A percentile compares a stretch with the other conserved stretches of the same genome.
These are phyloP conservation scores for Xylaria sp. DNA, from an alignment of 2,329 filamentous ascomycete genomes.

Conservation along the genomic window DNA sequence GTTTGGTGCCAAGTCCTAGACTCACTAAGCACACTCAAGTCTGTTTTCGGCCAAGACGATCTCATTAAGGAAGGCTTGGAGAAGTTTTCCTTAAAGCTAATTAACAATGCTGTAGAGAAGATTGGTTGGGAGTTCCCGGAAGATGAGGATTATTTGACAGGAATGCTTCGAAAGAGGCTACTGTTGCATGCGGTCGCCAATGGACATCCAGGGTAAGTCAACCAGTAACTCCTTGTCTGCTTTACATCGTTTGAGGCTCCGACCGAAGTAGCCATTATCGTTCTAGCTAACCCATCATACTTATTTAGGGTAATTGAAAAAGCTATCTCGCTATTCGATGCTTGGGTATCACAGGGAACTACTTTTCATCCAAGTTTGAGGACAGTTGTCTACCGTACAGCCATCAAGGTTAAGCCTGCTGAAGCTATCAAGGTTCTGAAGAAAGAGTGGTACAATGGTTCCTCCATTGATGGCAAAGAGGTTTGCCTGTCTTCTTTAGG, in stretches of 20 bases:
- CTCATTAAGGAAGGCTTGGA: conserved; percentile 77
- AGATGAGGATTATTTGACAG: conserved; percentile 82
- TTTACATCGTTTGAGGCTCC: background rate
- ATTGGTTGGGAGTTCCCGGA: conserved; percentile 87
- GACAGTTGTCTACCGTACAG: conserved; percentile 81
- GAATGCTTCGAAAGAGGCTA: conserved; percentile 84
- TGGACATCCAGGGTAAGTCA: conserved; percentile 76
- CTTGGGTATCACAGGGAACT: conserved; percentile 76
- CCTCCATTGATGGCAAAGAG: conserved; percentile 90
- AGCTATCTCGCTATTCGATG: conserved; percentile 80
- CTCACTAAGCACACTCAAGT: conserved; percentile 79
- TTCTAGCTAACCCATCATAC: conserved; percentile 37
- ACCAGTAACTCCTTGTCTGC: conserved; percentile 11
- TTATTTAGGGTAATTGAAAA: conserved; percentile 71
- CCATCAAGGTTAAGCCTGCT: conserved; percentile 75
- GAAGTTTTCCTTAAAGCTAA: conserved; percentile 81
- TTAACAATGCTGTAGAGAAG: conserved; percentile 77
- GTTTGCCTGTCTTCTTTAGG: conserved; percentile 83
- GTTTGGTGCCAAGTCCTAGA: conserved; percentile 90
- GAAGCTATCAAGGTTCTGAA: conserved; percentile 79
- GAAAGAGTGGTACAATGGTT: conserved; percentile 84
- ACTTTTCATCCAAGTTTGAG: conserved; percentile 86
- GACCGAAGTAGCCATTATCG: background rate
- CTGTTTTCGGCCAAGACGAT: conserved; percentile 84
- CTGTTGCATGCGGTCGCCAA: conserved; percentile 79